Evolutionary conservation across 306 rosid genomes (phyloP), one percentile per base, ranked within the genome.

Genomic region (Abrus pulchellus): DNA sequence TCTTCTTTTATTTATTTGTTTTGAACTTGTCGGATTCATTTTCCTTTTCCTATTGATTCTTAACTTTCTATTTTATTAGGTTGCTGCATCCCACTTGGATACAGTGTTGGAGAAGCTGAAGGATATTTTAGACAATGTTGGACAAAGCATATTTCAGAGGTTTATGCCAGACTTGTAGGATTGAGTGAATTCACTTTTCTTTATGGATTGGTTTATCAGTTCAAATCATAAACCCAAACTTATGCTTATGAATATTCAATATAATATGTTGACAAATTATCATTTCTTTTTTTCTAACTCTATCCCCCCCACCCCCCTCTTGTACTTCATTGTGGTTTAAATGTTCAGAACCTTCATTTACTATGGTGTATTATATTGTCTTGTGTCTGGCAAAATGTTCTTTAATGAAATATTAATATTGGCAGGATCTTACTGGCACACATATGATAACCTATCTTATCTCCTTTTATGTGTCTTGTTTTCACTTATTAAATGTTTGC

Each of bases 41-140:
- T 71, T 84, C 83, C 79, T 49, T 87, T 81, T 50, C 45, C 3
- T 53, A 47, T 43, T 75, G 76, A 78, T 68, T 77, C 56, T 52
- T 82, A 83, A 71, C 74, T 44, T 81, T 20, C 68, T 74, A 78
- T 59, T 82, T 79, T 70, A 84, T 44, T 84, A 94, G 99, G 97
- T 93, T 83, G 99, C 99, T 64, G 97, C 99, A 64, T 93, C 99
- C 57, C 99, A 94, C 89, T 88, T 94, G 88, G 99, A 94, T 85
- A 91, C 99, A 12, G 99, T 94, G 67, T 82, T 94, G 89, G 99
- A 89, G 85, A 94, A 93, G 91, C 93, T 94, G 85, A 94, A 94
- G 86, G 88, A 87, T 75, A 91, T 93, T 88, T 86, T 94, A 79
- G 97, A 94, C 85, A 93, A 83, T 88, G 92, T 93, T 86, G 99